These are phyloP conservation scores for Rhynchosporium graminicola DNA, from an alignment of 2,329 filamentous ascomycete genomes.

Conservation along the genomic window DNA sequence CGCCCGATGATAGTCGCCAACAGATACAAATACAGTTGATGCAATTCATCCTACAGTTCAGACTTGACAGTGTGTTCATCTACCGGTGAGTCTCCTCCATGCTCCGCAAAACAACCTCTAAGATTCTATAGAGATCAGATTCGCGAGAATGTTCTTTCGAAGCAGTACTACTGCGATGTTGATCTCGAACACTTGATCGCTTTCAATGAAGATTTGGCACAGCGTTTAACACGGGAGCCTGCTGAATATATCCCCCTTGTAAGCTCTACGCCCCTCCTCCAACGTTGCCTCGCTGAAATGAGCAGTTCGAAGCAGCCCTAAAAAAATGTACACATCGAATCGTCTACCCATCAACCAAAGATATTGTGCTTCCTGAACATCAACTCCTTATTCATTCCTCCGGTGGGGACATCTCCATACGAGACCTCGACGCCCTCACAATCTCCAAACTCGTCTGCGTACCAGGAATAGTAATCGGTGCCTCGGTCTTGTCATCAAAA, in stretches of 20 bases:
- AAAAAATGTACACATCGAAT: conserved; percentile 92
- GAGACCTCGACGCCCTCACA: conserved; percentile 87
- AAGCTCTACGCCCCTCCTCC: conserved; percentile 43
- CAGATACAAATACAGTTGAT: conserved; percentile 79
- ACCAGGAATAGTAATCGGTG: conserved; percentile 95
- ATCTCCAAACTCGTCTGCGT: conserved; percentile 95
- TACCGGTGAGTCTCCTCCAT: conserved; percentile 67
- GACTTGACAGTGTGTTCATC: conserved; percentile 90
- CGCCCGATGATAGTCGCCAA: conserved; percentile 63
- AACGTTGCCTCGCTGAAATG: conserved; percentile 11
- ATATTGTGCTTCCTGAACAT: conserved; percentile 76
- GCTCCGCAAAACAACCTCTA: conserved; percentile 32
- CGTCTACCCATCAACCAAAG: conserved; percentile 74
- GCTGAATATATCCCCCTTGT: conserved; percentile 91
- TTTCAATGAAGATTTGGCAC: conserved; percentile 92
- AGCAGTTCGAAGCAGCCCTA: conserved; percentile 84
- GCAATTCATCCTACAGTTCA: conserved; percentile 90
- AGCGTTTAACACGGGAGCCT: conserved; percentile 85
- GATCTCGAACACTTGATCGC: conserved; percentile 95
- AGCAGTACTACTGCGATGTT: conserved; percentile 94
- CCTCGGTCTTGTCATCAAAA: conserved; percentile 95
- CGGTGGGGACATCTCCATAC: conserved; percentile 87
- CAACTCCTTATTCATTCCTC: conserved; percentile 94
- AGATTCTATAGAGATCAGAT: conserved; percentile 75
- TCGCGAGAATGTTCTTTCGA: conserved; percentile 88